A percentile compares a stretch with the other conserved stretches of the same genome.
Evolutionary conservation across 78 protist genomes (phyloP).

Genomic region (Planoprotostelium fungivorum): DNA sequence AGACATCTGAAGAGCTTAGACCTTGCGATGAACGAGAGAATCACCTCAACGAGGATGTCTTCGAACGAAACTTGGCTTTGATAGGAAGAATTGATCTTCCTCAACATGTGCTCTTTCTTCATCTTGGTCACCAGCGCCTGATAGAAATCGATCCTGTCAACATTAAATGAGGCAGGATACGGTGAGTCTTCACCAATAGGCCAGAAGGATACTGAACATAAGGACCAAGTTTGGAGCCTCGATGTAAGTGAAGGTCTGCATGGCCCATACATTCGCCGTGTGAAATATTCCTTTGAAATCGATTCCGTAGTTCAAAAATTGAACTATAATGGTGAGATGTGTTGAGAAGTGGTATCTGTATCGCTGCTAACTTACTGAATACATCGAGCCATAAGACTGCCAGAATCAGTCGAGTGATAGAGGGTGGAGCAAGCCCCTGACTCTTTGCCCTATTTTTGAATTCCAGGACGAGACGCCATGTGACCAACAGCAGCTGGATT

Average conservation of each 20-base stretch:
- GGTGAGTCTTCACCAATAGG: neutral
- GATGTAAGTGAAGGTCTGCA: neutral
- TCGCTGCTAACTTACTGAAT: neutral
- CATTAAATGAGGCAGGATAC: neutral
- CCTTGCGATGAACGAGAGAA: neutral
- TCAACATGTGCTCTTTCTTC: neutral
- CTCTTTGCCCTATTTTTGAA: neutral
- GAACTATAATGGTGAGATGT: neutral
- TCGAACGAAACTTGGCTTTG: neutral
- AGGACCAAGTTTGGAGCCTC: neutral
- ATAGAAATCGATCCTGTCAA: neutral
- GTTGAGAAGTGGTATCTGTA: neutral
- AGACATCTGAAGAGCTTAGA: neutral
- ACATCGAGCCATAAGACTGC: neutral
- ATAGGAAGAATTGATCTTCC: neutral
- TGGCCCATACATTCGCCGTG: neutral
- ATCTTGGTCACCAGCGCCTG: neutral
- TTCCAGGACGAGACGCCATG: neutral
- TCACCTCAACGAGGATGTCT: neutral
- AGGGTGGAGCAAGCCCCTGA: neutral
- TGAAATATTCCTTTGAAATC: neutral
- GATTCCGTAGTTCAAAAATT: neutral
- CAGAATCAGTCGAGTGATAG: neutral
- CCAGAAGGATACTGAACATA: neutral
- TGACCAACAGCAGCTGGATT: neutral